Base-by-base conservation (phyloP, 2,329 filamentous ascomycete genomes). In the Blastomyces silverae region DNA sequence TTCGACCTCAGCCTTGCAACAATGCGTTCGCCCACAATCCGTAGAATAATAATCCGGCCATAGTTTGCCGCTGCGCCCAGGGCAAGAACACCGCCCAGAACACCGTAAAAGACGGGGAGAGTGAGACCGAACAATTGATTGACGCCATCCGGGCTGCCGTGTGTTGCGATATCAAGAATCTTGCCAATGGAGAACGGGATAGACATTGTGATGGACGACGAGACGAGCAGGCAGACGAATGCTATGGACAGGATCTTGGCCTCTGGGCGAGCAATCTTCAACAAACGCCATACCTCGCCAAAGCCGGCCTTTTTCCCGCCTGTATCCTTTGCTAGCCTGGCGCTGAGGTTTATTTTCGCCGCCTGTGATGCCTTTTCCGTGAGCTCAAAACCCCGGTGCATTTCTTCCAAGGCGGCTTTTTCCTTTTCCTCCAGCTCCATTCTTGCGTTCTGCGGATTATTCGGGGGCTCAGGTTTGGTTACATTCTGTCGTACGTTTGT, bases 111-210 rank as follows among this genome's bases (percentile, higher is more conserved):
- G 73, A 96, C 91, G 50, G 86, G 87, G 73, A 95, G 81, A 55
- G 89, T 89, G 66, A 97, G 79, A 25, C 94, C 94, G 74, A 97
- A 94, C 15, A 97, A 81, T 64, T 85, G 85, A 46, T 80, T 73
- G 28, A 83, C 82, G 25, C 86, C 89, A 62, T 89, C 87, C 25
- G 82, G 81, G 10, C 85, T 80, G 52, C 85, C 83, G 72, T 92
- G 89, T 11, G 92, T 95, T 10, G 93, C 91, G 63, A 94, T 85
- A 77, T 99, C 94, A 75, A 99, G 81, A 67, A 99, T 96, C 74
- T 92, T 93, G 64, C 94, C 94, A 69, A 99, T 96, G 0, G 92
- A 96, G 74, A 97, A 96, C 1, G 94, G 94, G 66, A 99, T 90
- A 1, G 91, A 92, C 89, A 99, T 96, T 65, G 92, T 96, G 70